These are phyloP conservation scores for Voacanga thouarsii DNA, from an alignment of 257 asterid genomes.

Conservation along the genomic window DNA sequence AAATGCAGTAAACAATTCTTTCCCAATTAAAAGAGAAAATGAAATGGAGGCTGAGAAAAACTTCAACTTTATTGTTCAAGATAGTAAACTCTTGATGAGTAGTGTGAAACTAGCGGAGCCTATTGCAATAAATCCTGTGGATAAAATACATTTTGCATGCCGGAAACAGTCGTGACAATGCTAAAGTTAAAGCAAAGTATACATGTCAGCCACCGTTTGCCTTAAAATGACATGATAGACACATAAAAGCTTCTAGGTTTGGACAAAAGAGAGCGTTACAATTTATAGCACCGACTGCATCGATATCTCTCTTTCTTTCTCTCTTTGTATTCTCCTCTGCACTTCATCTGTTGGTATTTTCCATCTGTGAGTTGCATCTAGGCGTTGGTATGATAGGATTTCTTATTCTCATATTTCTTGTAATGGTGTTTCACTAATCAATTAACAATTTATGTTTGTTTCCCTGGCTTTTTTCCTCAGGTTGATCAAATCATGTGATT, in stretches of 20 bases:
- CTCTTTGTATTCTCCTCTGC: not conserved
- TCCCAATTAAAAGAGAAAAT: not conserved
- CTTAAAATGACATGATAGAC: not conserved
- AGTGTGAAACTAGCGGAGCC: not conserved
- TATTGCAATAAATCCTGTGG: not conserved
- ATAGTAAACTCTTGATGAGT: not conserved
- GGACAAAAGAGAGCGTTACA: constrained; percentile 12
- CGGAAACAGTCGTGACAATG: constrained; percentile 4
- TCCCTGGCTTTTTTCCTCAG: not conserved
- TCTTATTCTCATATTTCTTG: constrained; percentile 2
- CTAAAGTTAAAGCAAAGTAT: not conserved
- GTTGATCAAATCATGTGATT: too few relatives aligned
- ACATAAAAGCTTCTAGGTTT: not conserved
- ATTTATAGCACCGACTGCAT: constrained; percentile 8
- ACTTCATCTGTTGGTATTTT: not conserved
- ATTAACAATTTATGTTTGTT: not conserved
- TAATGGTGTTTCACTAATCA: not conserved
- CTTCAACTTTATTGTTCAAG: not conserved
- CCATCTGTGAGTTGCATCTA: not conserved
- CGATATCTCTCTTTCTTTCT: not conserved
- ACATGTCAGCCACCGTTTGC: not conserved
- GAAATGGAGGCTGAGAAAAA: not conserved
- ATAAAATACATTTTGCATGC: constrained; percentile 6
- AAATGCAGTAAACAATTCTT: not conserved
- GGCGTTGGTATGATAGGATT: constrained; percentile 4